A percentile compares a stretch with the other conserved stretches of the same genome.
phyloP scores from a whole-genome alignment of 495 filamentous ascomycete genomes.

The Tuber microsphaerosporum region DNA sequence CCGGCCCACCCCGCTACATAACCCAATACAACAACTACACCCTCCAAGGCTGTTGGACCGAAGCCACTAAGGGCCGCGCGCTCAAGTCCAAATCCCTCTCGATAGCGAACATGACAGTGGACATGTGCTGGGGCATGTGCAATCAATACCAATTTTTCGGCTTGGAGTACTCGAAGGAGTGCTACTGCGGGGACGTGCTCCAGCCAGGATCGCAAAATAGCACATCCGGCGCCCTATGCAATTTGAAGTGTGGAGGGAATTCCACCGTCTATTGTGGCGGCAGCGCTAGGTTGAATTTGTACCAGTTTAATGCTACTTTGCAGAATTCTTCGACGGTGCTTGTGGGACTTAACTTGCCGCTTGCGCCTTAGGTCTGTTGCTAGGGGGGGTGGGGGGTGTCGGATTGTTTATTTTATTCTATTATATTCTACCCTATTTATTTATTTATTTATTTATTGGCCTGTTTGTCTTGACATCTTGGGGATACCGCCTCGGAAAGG shows the following conservation, averaged over 20 bases:
- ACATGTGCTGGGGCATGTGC: slow-evolving; percentile 42
- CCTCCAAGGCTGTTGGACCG: slow-evolving; percentile 40
- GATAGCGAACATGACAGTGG: slow-evolving; percentile 22
- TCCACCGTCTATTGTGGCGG: slow-evolving; percentile 11
- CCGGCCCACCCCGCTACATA: slow-evolving; percentile 12
- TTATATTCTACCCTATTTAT: no score
- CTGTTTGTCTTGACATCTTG: background rate
- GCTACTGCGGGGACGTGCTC: slow-evolving; percentile 43
- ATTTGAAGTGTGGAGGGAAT: slow-evolving; percentile 15
- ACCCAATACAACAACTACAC: slow-evolving; percentile 18
- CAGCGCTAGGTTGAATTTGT: slow-evolving; percentile 10
- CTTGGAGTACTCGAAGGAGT: slow-evolving; percentile 44
- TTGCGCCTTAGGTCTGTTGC: background rate
- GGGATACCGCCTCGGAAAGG: background rate
- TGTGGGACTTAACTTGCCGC: background rate
- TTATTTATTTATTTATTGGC: background rate
- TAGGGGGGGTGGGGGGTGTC: background rate
- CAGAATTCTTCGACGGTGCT: slow-evolving; percentile 5
- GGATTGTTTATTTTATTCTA: background rate
- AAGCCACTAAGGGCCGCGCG: slow-evolving; percentile 38
- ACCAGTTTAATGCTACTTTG: slow-evolving; percentile 12
- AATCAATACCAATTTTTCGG: slow-evolving; percentile 42
- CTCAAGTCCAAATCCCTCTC: slow-evolving; percentile 27
- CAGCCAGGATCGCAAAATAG: slow-evolving; percentile 13
- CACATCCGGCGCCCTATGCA: slow-evolving; percentile 4